A percentile compares a stretch with the other conserved stretches of the same genome.
Conservation (phyloP, 805 yeast species). For the Cyberlindnera japonica region DNA sequence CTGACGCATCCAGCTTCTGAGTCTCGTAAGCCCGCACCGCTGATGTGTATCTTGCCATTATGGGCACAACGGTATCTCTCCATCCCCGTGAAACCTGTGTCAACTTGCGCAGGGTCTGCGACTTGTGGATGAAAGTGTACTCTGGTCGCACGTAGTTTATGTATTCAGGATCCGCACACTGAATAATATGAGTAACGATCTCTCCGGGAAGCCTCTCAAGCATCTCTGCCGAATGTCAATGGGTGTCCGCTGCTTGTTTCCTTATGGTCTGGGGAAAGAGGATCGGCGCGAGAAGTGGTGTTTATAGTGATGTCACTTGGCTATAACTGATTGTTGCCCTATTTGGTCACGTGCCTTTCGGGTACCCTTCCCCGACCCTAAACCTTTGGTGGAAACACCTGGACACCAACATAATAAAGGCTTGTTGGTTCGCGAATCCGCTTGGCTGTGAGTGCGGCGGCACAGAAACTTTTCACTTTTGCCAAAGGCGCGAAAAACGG, state of each 20-base stretch:
- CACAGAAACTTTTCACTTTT: conserved; percentile 5
- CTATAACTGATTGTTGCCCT: no score
- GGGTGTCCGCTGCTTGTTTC: not conserved
- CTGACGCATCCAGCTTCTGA: not conserved
- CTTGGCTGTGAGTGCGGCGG: not conserved
- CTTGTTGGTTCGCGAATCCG: not conserved
- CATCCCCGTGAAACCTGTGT: conserved; percentile 13
- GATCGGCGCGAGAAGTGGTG: no score
- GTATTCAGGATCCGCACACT: conserved; percentile 1
- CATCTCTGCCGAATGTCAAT: no score
- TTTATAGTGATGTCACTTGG: no score
- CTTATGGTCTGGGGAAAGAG: not conserved
- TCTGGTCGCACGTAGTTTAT: conserved; percentile 8
- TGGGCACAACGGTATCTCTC: conserved; percentile 8
- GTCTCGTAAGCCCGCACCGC: conserved; percentile 14
- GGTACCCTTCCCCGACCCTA: no score
- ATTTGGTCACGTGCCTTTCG: no score
- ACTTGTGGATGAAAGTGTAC: conserved; percentile 12
- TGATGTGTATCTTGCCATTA: conserved; percentile 11
- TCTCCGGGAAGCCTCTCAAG: conserved; percentile 16
- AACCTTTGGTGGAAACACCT: conserved; percentile 7
- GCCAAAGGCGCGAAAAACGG: conserved; percentile 3
- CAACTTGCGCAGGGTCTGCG: conserved; percentile 6
- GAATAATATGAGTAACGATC: conserved; percentile 6
- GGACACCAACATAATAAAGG: conserved; percentile 3